Base-by-base conservation (phyloP, 768 basidiomycete genomes). In the Lactarius hengduanensis region DNA sequence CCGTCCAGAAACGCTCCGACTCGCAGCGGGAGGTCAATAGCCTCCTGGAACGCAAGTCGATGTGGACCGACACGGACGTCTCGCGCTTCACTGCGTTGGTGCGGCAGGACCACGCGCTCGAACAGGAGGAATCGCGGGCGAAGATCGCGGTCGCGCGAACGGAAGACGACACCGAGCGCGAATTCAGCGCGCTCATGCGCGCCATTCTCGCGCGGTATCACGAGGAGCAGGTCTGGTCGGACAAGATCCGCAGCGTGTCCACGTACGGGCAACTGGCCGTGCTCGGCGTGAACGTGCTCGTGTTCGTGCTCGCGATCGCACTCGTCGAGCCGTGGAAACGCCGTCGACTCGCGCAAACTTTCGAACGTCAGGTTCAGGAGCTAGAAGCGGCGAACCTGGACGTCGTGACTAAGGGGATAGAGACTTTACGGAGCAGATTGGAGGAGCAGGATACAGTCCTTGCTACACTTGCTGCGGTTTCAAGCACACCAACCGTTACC, bases 191-290 rank as follows among this genome's bases (percentile, higher is more conserved):
- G 73, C 83, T 98, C 70, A 92, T 96, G 89, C 87, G 87, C 63
- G 81, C 84, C 11, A 98, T 98, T 72, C 83, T 99, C 65, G 87
- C 86, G 58, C 84, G 96, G 45, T 98, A 98, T 76, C 96, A 98
- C 78, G 96, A 98, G 78, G 97, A 99, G 75, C 97, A 99, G 76
- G 87, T 98, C 2, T 99, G 97, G 97, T 94, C 92, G 61, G 96
- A 99, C 81, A 99, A 99, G 78, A 97, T 99, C 66, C 87, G 97
- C 41, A 94, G 92, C 71, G 90, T 91, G 32, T 94, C 92, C 68
- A 98, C 97, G 5, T 98, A 98, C 75, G 96, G 94, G 3, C 90
- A 89, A 47, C 79, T 98, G 65, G 88, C 87, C 6, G 96, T 87
- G 62, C 82, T 98, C 28, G 89, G 86, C 15, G 84, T 96, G 68